These are phyloP conservation scores for Phtheirospermum japonicum DNA, from an alignment of 257 asterid genomes.

Conservation along the genomic window DNA sequence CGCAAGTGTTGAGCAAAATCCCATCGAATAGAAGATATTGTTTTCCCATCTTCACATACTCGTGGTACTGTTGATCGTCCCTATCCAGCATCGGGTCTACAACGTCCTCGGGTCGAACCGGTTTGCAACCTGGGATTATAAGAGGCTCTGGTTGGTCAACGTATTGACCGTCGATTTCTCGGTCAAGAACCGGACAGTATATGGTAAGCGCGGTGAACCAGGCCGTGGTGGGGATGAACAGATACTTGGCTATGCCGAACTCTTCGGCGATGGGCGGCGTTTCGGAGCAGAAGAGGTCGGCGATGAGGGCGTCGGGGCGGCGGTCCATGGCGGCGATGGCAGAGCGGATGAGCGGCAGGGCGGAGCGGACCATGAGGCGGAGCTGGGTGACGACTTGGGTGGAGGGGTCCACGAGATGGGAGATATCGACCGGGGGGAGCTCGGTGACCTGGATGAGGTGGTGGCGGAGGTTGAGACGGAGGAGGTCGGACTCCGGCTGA, in stretches of 20 bases:
- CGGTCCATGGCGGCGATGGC: conserved; percentile 38
- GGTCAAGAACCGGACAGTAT: conserved; percentile 53
- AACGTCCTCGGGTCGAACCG: conserved; percentile 65
- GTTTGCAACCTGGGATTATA: conserved; percentile 59
- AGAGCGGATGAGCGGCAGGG: conserved; percentile 45
- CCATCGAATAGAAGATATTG: conserved; percentile 44
- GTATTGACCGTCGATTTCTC: conserved; percentile 43
- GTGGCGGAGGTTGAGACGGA: conserved; percentile 25
- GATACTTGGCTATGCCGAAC: conserved; percentile 45
- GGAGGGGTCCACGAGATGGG: conserved; percentile 39
- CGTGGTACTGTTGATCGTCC: conserved; percentile 42
- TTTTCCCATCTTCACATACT: conserved; percentile 31
- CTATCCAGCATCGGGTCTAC: conserved; percentile 67
- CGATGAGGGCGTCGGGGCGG: conserved; percentile 53
- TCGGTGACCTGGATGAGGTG: conserved; percentile 25
- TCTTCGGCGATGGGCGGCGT: conserved; percentile 47
- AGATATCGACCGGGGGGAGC: conserved; percentile 49
- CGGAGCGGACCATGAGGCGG: conserved; percentile 39
- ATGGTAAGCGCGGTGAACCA: conserved; percentile 50
- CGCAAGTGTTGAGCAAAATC: conserved; percentile 65
- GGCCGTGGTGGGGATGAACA: conserved; percentile 44
- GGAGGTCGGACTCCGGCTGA: conserved; percentile 37
- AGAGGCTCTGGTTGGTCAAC: conserved; percentile 39
- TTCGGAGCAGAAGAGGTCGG: conserved; percentile 50
- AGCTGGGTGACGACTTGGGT: conserved; percentile 42